Percentiles rank a stretch among this genome's conserved stretches.
Conservation (phyloP, 2,329 filamentous ascomycete genomes). For the Fusarium keratoplasticum region DNA sequence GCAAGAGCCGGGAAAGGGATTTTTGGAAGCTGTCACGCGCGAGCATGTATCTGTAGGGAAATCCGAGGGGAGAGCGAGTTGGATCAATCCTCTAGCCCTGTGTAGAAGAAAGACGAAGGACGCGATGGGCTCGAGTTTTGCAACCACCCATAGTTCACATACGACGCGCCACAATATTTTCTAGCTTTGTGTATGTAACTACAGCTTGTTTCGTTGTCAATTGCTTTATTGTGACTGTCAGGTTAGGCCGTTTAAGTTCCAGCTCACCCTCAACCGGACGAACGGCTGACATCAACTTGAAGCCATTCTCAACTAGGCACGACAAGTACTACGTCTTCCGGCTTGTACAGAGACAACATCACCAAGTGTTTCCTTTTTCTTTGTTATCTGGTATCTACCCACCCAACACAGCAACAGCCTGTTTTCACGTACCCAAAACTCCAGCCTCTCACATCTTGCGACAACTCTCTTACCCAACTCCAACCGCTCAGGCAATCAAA, state of each 20-base stretch:
- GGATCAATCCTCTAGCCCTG: constrained; percentile 19
- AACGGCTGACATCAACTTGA: constrained; percentile 1
- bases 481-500: constrained; percentile 37
- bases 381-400: constrained; percentile 39
- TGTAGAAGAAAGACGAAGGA: constrained; percentile 41
- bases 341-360: not conserved
- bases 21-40: constrained; percentile 19
- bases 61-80: constrained; percentile 20
- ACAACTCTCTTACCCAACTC: constrained; percentile 14
- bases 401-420: constrained; percentile 31
- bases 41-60: constrained; percentile 23
- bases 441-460: constrained; percentile 12
- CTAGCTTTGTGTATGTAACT: constrained; percentile 40
- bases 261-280: not conserved
- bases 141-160: constrained; percentile 41
- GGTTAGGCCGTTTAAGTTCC: not conserved
- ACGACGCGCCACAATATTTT: constrained; percentile 36
- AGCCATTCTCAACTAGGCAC: not conserved
- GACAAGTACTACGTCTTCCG: not conserved
- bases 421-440: constrained; percentile 30
- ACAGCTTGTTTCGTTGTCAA: constrained; percentile 20
- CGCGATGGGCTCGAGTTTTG: constrained; percentile 37
- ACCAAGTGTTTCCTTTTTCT: constrained; percentile 9
- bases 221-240: not conserved
- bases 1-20: constrained; percentile 1